Evolutionary conservation across 2,329 filamentous ascomycete genomes (phyloP).

Genomic region (Pezicula radicicola): DNA sequence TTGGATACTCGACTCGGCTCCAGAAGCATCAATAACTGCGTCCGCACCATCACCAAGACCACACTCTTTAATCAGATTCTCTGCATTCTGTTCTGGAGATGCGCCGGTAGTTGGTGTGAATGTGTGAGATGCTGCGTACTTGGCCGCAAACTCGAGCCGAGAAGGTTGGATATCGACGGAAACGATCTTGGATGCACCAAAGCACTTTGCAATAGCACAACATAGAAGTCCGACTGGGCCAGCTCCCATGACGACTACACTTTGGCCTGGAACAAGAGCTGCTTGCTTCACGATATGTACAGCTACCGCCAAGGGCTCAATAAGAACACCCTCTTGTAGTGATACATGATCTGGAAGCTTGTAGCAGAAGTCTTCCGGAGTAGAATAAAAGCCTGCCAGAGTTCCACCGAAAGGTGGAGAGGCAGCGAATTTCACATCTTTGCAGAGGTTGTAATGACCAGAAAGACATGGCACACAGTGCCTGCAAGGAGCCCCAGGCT

Average conservation of each 20-base stretch:
- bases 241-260: constrained; percentile 44
- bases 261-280: constrained; percentile 35
- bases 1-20: constrained; percentile 76
- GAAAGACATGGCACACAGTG: constrained; percentile 34
- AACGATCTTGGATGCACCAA: constrained; percentile 41
- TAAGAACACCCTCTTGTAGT: constrained; percentile 31
- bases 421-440: constrained; percentile 36
- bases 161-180: constrained; percentile 41
- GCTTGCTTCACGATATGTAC: constrained; percentile 41
- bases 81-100: neutral
- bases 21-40: constrained; percentile 76
- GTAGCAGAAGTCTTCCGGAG: constrained; percentile 36
- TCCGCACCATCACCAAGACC: constrained; percentile 68
- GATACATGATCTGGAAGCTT: constrained; percentile 29
- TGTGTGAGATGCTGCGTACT: constrained; percentile 42
- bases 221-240: constrained; percentile 46
- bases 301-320: constrained; percentile 46
- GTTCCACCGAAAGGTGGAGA: constrained; percentile 37
- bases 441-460: constrained; percentile 39
- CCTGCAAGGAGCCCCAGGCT: constrained; percentile 41
- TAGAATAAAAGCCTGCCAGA: constrained; percentile 31
- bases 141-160: constrained; percentile 37
- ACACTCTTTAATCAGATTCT: constrained; percentile 54
- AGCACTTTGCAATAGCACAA: constrained; percentile 42
- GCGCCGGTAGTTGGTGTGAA: constrained; percentile 30